These are phyloP conservation scores for Phanerochaete sordida DNA, from an alignment of 768 basidiomycete genomes.

Conservation along the genomic window DNA sequence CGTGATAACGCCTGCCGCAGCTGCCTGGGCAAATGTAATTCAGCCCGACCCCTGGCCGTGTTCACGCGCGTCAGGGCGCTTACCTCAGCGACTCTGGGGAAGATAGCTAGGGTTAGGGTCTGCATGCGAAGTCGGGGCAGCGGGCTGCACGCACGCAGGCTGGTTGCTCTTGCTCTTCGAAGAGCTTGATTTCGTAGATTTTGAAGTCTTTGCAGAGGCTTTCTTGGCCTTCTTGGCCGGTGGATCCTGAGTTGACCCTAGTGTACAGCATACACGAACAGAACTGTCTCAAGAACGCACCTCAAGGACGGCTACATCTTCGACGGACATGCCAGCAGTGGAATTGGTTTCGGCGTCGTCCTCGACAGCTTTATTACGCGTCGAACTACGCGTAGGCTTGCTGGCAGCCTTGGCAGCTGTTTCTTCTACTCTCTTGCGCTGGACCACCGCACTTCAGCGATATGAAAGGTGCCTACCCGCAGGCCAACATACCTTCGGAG, in stretches of 20 bases:
- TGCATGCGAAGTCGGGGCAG: neutral
- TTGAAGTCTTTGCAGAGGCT: constrained; percentile 40
- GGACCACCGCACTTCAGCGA: neutral
- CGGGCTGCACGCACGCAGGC: neutral
- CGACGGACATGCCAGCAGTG: neutral
- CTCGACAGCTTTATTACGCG: constrained; percentile 14
- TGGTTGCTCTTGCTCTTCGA: constrained; percentile 5
- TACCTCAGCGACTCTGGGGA: constrained; percentile 5
- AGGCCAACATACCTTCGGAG: constrained; percentile 20
- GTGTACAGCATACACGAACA: neutral
- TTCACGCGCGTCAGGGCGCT: constrained; percentile 5
- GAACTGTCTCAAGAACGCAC: neutral
- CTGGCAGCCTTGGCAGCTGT: constrained; percentile 3
- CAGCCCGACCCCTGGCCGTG: neutral
- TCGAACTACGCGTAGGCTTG: constrained; percentile 19
- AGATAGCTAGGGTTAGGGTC: constrained; percentile 5
- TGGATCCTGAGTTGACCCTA: neutral
- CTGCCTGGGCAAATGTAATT: neutral
- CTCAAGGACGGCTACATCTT: neutral
- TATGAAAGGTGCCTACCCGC: neutral
- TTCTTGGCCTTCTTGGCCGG: constrained; percentile 9
- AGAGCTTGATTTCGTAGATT: constrained; percentile 24
- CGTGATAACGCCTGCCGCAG: constrained; percentile 1
- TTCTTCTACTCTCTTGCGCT: constrained; percentile 56
- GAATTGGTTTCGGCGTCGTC: neutral